Base-by-base conservation (phyloP, 2,329 filamentous ascomycete species). In the Aschersonia sp. region DNA sequence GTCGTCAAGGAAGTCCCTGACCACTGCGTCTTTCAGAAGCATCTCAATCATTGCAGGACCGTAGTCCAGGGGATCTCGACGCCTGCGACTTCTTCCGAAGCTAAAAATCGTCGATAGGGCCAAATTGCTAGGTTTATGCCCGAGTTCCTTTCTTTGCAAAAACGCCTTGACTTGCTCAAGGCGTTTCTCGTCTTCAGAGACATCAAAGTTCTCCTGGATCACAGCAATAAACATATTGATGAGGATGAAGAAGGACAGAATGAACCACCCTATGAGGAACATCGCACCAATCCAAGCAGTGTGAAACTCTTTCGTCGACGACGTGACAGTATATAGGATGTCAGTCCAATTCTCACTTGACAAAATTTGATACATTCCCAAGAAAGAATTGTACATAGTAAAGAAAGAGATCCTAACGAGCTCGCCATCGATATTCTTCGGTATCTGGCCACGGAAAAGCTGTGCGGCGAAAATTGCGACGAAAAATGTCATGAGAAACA, bases 201-300 rank as follows among this genome's bases (percentile, higher is more conserved):
- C 88, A 66, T 98, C 92, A 61, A 98, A 98, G 59, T 95, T 98
- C 61, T 98, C 92, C 64, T 98, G 92, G 54, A 98, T 98, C 67
- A 98, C 92, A 72, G 92, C 92, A 85, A 98, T 97, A 72, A 98
- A 98, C 92, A 98, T 98, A 61, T 97, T 98, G 69, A 98, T 69
- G 51, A 97, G 77, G 66, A 98, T 94, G 61, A 97, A 90, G 63
- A 94, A 95, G 5, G 88, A 77, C 42, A 98, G 74, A 49, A 95
- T 92, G 64, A 95, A 97, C 92, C 92, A 98, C 54, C 89, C 76
- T 52, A 95, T 87, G 55, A 95, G 74, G 56, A 98, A 95, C 1
- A 86, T 74, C 7, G 90, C 88, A 8, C 86, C 88, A 48, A 97
- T 88, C 90, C 92, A 97, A 7, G 85, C 77, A n/a, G 86, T 94